Evolutionary conservation across 441 rosid genomes (phyloP).

Genomic region (Hura crepitans): DNA sequence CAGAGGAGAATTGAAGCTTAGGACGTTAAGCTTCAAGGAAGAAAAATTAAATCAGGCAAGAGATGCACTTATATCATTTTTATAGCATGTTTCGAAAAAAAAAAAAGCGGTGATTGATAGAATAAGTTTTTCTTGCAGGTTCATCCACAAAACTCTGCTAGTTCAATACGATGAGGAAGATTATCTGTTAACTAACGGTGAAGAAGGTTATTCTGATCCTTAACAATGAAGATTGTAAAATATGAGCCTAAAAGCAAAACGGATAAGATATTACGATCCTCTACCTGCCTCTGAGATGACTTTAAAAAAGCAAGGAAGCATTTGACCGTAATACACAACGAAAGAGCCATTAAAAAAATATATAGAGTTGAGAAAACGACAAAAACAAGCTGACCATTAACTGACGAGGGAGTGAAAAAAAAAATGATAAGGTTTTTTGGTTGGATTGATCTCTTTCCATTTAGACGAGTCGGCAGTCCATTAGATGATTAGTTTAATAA

Average conservation of each 20-base stretch:
- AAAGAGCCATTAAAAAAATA: not conserved
- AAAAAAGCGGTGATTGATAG: not conserved
- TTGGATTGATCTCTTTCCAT: not conserved
- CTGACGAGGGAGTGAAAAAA: no score
- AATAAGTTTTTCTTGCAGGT: slow-evolving; percentile 25
- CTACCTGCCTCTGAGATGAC: no score
- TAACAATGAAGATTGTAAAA: not conserved
- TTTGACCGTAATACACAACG: not conserved
- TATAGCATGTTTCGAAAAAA: no score
- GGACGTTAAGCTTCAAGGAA: slow-evolving; percentile 50
- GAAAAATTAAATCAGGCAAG: slow-evolving; percentile 40
- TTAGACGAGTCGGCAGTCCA: not conserved
- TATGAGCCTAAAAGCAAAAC: no score
- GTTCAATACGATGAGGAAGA: not conserved
- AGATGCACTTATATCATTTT: not conserved
- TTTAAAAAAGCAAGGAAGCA: not conserved
- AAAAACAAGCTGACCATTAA: not conserved
- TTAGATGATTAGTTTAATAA: not conserved
- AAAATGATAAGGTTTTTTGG: not conserved
- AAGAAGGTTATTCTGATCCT: not conserved
- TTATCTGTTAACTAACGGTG: not conserved
- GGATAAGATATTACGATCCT: no score
- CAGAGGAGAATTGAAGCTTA: slow-evolving; percentile 71
- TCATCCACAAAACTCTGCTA: slow-evolving; percentile 15
- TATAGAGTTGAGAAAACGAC: not conserved